A percentile compares a stretch with the other conserved stretches of the same genome.
Conservation (phyloP, 2,329 filamentous ascomycete species). For the Fusarium sp. region DNA sequence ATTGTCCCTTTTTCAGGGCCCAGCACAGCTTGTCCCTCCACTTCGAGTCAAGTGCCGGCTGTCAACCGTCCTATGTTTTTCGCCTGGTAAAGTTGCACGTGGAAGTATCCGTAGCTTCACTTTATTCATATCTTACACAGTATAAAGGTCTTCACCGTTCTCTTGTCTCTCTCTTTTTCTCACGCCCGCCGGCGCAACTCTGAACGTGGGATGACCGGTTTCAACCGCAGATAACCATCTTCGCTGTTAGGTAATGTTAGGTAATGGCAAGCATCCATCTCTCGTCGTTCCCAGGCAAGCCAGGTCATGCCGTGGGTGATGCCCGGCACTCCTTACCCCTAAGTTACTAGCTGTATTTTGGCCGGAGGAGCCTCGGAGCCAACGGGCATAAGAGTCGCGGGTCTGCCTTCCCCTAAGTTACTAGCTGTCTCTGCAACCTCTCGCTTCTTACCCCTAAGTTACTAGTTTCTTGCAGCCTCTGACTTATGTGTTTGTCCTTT, state of each 20-base stretch:
- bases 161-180: not conserved
- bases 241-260: conserved; percentile 49
- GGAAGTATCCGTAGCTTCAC: not conserved
- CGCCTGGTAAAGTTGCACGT: conserved; percentile 36
- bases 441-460: conserved; percentile 31
- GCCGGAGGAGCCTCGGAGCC: conserved; percentile 40
- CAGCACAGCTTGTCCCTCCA: conserved; percentile 22
- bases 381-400: conserved; percentile 45
- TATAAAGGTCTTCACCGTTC: not conserved
- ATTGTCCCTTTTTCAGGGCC: conserved; percentile 29
- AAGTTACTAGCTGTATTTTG: conserved; percentile 46
- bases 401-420: conserved; percentile 47
- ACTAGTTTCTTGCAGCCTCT: conserved; percentile 6
- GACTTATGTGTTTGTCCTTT: conserved; percentile 6
- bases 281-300: conserved; percentile 4
- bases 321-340: conserved; percentile 45
- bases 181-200: conserved; percentile 32
- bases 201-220: conserved; percentile 45
- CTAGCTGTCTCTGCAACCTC: conserved; percentile 41
- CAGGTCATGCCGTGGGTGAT: conserved; percentile 31
- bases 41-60: conserved; percentile 38
- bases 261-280: conserved; percentile 39
- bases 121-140: not conserved
- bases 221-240: conserved; percentile 44
- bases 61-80: conserved; percentile 48